Evolutionary conservation across 768 basidiomycete species (phyloP).

Genomic region (Coprinellus micaceus): DNA sequence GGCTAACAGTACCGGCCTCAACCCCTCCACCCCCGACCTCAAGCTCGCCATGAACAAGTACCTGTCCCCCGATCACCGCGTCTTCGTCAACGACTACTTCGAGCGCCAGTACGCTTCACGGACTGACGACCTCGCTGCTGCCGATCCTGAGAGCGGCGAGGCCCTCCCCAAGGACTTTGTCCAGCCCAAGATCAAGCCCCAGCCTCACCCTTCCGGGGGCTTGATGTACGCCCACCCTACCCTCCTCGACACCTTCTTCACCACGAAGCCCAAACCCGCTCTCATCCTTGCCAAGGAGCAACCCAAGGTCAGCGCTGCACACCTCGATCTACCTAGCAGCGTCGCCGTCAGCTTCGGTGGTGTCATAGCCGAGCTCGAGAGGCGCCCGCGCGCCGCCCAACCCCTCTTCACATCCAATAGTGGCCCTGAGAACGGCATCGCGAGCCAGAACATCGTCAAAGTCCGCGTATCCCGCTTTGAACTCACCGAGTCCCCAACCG

Average conservation of each 20-base stretch:
- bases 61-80: conserved; percentile 22
- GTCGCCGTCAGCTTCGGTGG: conserved; percentile 7
- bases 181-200: conserved; percentile 47
- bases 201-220: conserved; percentile 62
- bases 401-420: neutral
- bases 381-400: neutral
- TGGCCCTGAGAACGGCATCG: neutral
- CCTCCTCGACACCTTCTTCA: conserved; percentile 49
- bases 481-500: neutral
- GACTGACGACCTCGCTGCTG: conserved; percentile 5
- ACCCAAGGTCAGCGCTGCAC: conserved; percentile 18
- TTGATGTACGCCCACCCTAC: conserved; percentile 58
- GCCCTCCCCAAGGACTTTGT: conserved; percentile 17
- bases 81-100: conserved; percentile 38
- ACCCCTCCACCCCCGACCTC: conserved; percentile 8
- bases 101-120: conserved; percentile 14
- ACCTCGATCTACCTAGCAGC: neutral
- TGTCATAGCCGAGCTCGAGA: conserved; percentile 4
- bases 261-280: conserved; percentile 53
- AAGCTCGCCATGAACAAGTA: conserved; percentile 18
- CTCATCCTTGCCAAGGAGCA: conserved; percentile 36
- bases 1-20: neutral
- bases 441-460: neutral
- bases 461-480: neutral
- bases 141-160: conserved; percentile 11